Percentiles rank a stretch among this genome's conserved stretches.
Evolutionary conservation across 129 eudicot genomes (phyloP).

Genomic region (Kitagawia praeruptora): DNA sequence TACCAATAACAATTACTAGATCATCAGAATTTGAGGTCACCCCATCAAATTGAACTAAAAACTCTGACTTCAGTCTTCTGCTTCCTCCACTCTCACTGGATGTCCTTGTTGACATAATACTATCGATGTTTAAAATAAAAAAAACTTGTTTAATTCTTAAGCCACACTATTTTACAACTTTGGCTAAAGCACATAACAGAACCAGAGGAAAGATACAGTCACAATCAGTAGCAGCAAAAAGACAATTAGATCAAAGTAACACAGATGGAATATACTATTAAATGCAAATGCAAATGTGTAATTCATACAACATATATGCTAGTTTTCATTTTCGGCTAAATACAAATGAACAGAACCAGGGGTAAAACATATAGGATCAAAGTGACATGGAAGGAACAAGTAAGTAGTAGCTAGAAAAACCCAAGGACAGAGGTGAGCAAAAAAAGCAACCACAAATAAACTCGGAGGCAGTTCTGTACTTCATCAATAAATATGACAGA

Average conservation of each 20-base stretch:
- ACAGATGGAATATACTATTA: not conserved
- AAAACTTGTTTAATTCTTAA: not conserved
- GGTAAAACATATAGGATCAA: not conserved
- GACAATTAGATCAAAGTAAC: not conserved
- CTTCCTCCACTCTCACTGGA: slow-evolving; percentile 94
- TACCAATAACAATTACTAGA: slow-evolving; percentile 87
- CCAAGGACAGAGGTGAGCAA: not conserved
- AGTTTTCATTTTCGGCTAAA: not conserved
- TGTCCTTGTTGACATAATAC: slow-evolving; percentile 93
- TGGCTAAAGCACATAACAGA: not conserved
- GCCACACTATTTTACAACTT: not conserved
- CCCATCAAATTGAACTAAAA: slow-evolving; percentile 97
- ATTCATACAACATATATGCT: not conserved
- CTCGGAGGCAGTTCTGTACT: slow-evolving; percentile 32
- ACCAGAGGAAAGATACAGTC: not conserved
- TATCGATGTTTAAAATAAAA: slow-evolving; percentile 39
- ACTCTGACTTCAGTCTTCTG: slow-evolving; percentile 95
- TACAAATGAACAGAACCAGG: not conserved
- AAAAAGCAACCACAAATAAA: not conserved
- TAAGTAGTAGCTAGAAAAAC: not conserved
- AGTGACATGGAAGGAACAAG: not conserved
- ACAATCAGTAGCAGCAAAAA: not conserved
- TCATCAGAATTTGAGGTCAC: slow-evolving; percentile 78
- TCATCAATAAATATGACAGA: slow-evolving; percentile 97
- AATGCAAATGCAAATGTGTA: not conserved